phyloP scores from a whole-genome alignment of 208 protist species.

The Crithidia bombi region DNA sequence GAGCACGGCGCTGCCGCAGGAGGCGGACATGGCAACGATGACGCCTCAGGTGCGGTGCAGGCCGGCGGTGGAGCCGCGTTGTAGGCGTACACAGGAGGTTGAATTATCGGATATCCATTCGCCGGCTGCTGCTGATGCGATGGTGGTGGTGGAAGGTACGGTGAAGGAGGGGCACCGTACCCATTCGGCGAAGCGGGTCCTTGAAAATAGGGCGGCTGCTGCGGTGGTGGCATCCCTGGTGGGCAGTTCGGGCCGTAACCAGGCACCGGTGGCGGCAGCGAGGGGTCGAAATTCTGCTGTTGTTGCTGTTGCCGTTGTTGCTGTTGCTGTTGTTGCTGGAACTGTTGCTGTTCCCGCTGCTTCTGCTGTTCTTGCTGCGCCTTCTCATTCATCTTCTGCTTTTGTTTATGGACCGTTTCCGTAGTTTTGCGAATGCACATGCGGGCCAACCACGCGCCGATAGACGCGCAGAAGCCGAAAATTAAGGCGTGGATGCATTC shows the following conservation, averaged over 20 bases:
- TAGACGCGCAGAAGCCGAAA: constrained; percentile 18
- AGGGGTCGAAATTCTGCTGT: background rate
- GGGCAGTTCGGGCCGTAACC: background rate
- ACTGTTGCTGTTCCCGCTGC: constrained; percentile 6
- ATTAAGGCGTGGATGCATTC: too few species aligned
- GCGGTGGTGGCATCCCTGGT: background rate
- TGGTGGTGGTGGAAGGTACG: background rate
- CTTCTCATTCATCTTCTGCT: background rate
- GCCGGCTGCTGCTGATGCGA: constrained; percentile 9
- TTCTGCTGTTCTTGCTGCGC: constrained; percentile 1
- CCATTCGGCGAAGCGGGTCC: constrained; percentile 1
- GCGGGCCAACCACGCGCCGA: constrained; percentile 16
- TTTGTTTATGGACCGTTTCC: background rate
- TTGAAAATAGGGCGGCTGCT: constrained; percentile 8
- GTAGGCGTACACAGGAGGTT: constrained; percentile 20
- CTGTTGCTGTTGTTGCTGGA: constrained; percentile 21
- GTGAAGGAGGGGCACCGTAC: constrained; percentile 20
- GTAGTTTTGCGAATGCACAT: constrained; percentile 19
- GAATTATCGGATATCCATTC: constrained; percentile 7
- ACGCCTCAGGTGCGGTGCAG: background rate
- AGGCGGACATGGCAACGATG: background rate
- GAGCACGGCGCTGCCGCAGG: background rate
- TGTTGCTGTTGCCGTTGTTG: background rate
- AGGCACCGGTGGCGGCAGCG: background rate
- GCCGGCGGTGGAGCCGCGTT: constrained; percentile 4